Evolutionary conservation across 1,139 yeast genomes (phyloP), one percentile per base, ranked within the genome.

Genomic region (Yamadazyma mexicana): DNA sequence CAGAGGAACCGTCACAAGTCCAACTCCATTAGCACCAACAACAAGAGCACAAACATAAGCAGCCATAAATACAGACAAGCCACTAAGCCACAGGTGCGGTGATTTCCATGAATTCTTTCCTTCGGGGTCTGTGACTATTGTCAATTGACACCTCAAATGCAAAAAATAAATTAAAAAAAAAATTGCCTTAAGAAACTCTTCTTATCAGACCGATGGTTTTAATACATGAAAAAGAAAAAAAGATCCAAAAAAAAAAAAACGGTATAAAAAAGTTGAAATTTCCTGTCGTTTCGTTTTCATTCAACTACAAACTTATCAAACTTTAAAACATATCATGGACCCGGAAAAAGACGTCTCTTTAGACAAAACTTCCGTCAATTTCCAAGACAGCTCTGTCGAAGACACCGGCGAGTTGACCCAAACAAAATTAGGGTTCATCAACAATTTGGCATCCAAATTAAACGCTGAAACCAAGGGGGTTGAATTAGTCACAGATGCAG

Each of bases 381-480:
- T 75, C 0, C 62, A 69, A 6, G 66, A 66, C 33, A 69, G 69
- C 24, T 74, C 81, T 15, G 71, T 48, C 18, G 54, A 48, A 40
- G 49, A 46, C 25, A 33, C 49, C 27, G 54, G 54, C n/a, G 54
- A 50, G 35, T 36, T 49, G 8, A 49, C 52, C 28, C 35, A 42
- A 17, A 48, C 53, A 24, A 50, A 50, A 30, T 47, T 50, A 31
- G 45, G 50, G 8, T 55, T 54, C 34, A 39, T 58, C 25, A 54
- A 65, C 45, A 54, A 52, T 30, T 51, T 58, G 46, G 75, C 75
- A 11, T 55, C 53, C 22, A 59, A 57, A 46, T 52, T 72, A 46
- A 69, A 70, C 44, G 81, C 79, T 35, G 91, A 84, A 63, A 73
- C 81, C 25, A 77, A 83, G 55, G 91, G 91, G 55, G 76, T 84